Conservation (phyloP, 2,329 filamentous ascomycete species). For the Alternaria arborescens region DNA sequence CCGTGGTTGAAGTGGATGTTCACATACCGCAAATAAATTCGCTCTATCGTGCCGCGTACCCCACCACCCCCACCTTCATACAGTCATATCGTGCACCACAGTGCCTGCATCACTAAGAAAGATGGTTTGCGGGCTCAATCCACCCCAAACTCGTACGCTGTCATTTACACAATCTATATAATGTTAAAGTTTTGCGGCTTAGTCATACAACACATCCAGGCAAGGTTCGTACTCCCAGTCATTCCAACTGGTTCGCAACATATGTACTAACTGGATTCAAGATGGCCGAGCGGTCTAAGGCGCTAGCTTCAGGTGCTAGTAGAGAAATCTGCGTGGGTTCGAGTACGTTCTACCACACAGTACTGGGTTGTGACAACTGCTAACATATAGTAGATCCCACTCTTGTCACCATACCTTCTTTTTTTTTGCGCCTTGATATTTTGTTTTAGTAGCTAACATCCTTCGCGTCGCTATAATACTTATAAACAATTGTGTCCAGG, state of each 20-base stretch:
- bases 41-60: neutral
- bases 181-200: neutral
- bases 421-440: constrained; percentile 1
- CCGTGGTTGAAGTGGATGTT: neutral
- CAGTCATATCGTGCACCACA: neutral
- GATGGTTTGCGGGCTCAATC: neutral
- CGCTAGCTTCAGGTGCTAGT: constrained; percentile 43
- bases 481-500: too few relatives aligned
- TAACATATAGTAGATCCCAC: constrained; percentile 19
- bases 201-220: constrained; percentile 6
- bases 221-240: constrained; percentile 5
- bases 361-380: neutral
- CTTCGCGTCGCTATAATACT: too few relatives aligned
- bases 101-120: neutral
- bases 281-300: constrained; percentile 29
- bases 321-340: constrained; percentile 39
- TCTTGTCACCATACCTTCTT: constrained; percentile 24
- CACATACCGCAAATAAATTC: neutral
- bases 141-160: neutral
- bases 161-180: neutral
- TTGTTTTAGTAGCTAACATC: neutral
- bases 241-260: neutral
- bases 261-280: neutral
- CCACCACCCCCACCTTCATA: constrained; percentile 2
- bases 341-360: constrained; percentile 13